Evolutionary conservation across 805 yeast genomes (phyloP), one percentile per base, ranked within the genome.

Genomic region (Kluyveromyces siamensis): DNA sequence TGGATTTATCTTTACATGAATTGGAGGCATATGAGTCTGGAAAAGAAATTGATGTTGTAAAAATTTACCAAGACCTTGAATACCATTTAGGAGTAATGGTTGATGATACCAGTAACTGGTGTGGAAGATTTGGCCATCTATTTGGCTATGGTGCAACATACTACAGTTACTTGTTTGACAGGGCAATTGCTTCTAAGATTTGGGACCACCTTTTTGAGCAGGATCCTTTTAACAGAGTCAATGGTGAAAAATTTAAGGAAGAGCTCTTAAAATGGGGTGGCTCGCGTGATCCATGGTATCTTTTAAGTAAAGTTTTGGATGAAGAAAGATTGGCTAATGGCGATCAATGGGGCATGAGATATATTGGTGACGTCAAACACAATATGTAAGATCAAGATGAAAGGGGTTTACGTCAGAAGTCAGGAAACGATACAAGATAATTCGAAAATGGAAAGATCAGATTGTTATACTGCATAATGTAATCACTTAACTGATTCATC

Each of bases 141-240:
- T 86, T 84, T 56, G 88, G 96, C 0, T 93, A 93, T 61, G 98
- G 98, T 1, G 87, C 97, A 0, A 86, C 90, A 0, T 93, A 93
- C 62, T 93, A 93, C 68, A 85, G 96, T 30, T 93, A 93, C 62
- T 66, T 93, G 46, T 76, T 93, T 48, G 99, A 93, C 67, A 70
- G 97, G 38, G 96, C 96, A 7, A 86, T 93, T 53, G 97, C 98
- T 0, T 79, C 88, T 25, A 81, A 81, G 59, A 76, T 91, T 2
- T 93, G 96, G 90, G 72, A 75, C 10, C 80, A 77, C 43, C 68
- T 91, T 38, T 93, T 93, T 63, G 71, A 67, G 2, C 57, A 72
- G 5, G 79, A 89, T 61, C 96, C 96, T 1, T 74, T 84, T 61
- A 77, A 80, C 51, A 70, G 85, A 33, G 70, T 60, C 1, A 83